Conservation (phyloP, 2,329 filamentous ascomycete species). For the Cercospora sp. region DNA sequence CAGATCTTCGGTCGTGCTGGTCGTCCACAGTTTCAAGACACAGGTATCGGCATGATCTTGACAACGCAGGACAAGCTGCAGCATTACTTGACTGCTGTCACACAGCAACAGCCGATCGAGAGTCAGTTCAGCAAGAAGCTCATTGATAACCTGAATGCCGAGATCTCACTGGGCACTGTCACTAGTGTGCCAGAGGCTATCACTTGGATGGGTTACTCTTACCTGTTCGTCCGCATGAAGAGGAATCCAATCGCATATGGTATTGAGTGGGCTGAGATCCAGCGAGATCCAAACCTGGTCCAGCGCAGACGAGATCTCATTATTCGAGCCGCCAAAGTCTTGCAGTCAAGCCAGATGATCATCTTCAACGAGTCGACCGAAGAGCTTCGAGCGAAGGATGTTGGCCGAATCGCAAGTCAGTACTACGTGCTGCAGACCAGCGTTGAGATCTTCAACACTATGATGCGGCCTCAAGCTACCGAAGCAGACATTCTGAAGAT, state of each 20-base stretch:
- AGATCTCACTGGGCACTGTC: conserved; percentile 90
- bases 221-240: conserved; percentile 95
- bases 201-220: conserved; percentile 97
- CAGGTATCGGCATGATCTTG: conserved; percentile 96
- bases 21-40: conserved; percentile 95
- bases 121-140: conserved; percentile 92
- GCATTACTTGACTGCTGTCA: conserved; percentile 90
- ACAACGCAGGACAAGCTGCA: conserved; percentile 91
- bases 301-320: conserved; percentile 81
- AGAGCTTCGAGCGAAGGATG: conserved; percentile 88
- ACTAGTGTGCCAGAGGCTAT: conserved; percentile 92
- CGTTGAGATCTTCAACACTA: conserved; percentile 91
- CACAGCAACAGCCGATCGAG: conserved; percentile 94
- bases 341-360: conserved; percentile 97
- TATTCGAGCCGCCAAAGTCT: conserved; percentile 79
- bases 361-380: conserved; percentile 96
- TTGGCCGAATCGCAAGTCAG: conserved; percentile 94
- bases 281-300: conserved; percentile 84
- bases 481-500: conserved; percentile 93
- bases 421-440: conserved; percentile 93
- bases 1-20: conserved; percentile 98
- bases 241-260: conserved; percentile 88
- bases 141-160: conserved; percentile 95
- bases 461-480: conserved; percentile 83
- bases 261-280: conserved; percentile 89